Evolutionary conservation across 495 filamentous ascomycete species (phyloP).

Genomic region (Geopyxis carbonaria): DNA sequence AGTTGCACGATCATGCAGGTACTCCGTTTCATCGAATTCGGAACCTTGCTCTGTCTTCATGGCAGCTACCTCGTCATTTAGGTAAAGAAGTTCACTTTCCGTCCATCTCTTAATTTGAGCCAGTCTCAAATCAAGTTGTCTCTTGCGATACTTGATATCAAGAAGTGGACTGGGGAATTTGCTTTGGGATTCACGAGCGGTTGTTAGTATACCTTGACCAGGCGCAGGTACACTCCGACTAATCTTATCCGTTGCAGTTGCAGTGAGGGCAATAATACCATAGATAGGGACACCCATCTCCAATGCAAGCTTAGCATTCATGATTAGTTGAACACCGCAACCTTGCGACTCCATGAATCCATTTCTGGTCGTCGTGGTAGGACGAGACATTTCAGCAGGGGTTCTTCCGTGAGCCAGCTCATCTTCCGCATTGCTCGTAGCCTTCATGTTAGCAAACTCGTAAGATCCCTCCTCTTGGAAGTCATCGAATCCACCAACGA

Average conservation of each 20-base stretch:
- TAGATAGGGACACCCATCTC: conserved; percentile 99
- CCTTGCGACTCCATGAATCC: conserved; percentile 99
- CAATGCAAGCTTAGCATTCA: conserved; percentile 86
- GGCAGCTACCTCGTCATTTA: conserved; percentile 77
- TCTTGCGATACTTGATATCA: conserved; percentile 89
- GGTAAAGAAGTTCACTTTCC: conserved; percentile 79
- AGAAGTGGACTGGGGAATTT: conserved; percentile 90
- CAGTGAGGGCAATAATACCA: conserved; percentile 81
- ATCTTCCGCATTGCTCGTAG: conserved; percentile 90
- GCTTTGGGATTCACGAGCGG: conserved; percentile 72
- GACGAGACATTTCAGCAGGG: conserved; percentile 92
- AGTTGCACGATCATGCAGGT: conserved; percentile 62
- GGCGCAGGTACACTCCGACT: conserved; percentile 92
- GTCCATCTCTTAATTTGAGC: conserved; percentile 90
- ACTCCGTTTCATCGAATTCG: conserved; percentile 61
- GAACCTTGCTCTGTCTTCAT: conserved; percentile 70
- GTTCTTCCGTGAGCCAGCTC: conserved; percentile 92
- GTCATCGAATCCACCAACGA: conserved; percentile 97
- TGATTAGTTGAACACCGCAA: conserved; percentile 94
- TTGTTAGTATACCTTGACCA: conserved; percentile 94
- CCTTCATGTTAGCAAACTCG: conserved; percentile 99
- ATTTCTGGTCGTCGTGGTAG: conserved; percentile 86
- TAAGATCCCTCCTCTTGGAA: conserved; percentile 99
- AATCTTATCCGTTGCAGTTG: conserved; percentile 98
- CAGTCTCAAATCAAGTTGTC: conserved; percentile 82